Evolutionary conservation across 2,329 filamentous ascomycete genomes (phyloP).

Genomic region (Aspergillus luchuensis): DNA sequence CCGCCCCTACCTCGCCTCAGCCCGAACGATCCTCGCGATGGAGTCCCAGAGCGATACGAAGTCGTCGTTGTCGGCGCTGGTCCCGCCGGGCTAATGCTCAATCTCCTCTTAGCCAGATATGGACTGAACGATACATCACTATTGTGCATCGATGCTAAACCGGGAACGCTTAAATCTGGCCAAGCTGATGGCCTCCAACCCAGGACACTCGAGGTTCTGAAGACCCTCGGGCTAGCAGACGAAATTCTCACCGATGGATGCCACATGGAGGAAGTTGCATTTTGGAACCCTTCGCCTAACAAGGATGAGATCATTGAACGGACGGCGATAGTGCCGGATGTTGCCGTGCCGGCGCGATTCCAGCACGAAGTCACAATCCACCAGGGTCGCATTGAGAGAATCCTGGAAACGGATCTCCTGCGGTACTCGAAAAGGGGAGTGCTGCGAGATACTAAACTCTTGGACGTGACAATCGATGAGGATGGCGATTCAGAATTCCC

Average conservation of each 20-base stretch:
- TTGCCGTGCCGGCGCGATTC: constrained; percentile 69
- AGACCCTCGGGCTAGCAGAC: constrained; percentile 44
- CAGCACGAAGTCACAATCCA: constrained; percentile 71
- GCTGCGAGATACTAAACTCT: constrained; percentile 67
- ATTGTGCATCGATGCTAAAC: constrained; percentile 47
- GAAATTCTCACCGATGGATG: constrained; percentile 44
- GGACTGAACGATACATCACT: constrained; percentile 45
- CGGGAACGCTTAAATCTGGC: constrained; percentile 42
- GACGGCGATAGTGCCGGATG: constrained; percentile 55
- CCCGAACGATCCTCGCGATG: constrained; percentile 31
- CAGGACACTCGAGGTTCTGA: constrained; percentile 47
- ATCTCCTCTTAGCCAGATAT: constrained; percentile 47
- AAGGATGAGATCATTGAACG: constrained; percentile 58
- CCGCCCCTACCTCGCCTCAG: constrained; percentile 44
- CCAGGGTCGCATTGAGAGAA: constrained; percentile 70
- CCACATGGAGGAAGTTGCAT: constrained; percentile 60
- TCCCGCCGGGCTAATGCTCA: constrained; percentile 47
- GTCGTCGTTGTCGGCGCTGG: constrained; percentile 48
- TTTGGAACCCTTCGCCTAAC: constrained; percentile 65
- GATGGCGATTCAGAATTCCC: constrained; percentile 45
- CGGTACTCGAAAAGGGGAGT: constrained; percentile 60
- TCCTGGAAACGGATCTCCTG: constrained; percentile 67
- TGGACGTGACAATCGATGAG: constrained; percentile 61
- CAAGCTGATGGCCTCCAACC: constrained; percentile 49
- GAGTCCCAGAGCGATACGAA: constrained; percentile 40